Conservation (phyloP, 768 basidiomycete species). For the Multifurca ochricompacta region DNA sequence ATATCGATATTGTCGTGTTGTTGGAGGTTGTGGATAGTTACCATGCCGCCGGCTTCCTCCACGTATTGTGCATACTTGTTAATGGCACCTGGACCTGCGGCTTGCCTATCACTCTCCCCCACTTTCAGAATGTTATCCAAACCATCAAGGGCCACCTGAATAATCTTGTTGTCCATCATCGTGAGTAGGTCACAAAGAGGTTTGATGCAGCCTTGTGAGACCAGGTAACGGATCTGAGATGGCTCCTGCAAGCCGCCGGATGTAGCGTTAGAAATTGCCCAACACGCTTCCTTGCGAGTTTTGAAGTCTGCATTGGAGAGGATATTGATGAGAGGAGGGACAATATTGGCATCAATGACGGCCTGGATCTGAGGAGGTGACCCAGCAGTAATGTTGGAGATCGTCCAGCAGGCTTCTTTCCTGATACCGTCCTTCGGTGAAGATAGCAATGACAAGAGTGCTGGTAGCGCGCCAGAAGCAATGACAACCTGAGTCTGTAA, state of each 20-base stretch:
- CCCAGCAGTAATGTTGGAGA: constrained; percentile 97
- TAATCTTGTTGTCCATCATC: constrained; percentile 99
- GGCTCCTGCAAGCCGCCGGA: constrained; percentile 97
- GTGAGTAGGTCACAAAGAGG: constrained; percentile 92
- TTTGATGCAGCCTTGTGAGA: constrained; percentile 96
- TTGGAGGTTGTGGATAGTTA: constrained; percentile 97
- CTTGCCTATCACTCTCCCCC: constrained; percentile 89
- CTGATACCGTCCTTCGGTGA: constrained; percentile 98
- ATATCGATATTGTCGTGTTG: constrained; percentile 99
- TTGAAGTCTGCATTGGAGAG: constrained; percentile 98
- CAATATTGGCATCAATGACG: constrained; percentile 96
- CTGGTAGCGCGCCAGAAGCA: constrained; percentile 93
- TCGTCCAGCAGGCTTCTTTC: constrained; percentile 99
- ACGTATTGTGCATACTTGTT: constrained; percentile 94
- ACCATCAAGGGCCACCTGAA: constrained; percentile 95
- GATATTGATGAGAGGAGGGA: constrained; percentile 97
- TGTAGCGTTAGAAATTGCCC: constrained; percentile 99
- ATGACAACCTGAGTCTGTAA: constrained; percentile 99
- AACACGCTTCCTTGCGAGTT: constrained; percentile 98
- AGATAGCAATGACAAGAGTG: constrained; percentile 84
- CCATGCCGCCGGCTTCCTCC: constrained; percentile 98
- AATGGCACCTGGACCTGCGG: constrained; percentile 68
- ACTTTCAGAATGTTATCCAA: constrained; percentile 98
- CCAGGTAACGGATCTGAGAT: constrained; percentile 94
- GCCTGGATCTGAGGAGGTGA: constrained; percentile 95